phyloP scores from a whole-genome alignment of 2,329 filamentous ascomycete species.

The Xylogone sp. region DNA sequence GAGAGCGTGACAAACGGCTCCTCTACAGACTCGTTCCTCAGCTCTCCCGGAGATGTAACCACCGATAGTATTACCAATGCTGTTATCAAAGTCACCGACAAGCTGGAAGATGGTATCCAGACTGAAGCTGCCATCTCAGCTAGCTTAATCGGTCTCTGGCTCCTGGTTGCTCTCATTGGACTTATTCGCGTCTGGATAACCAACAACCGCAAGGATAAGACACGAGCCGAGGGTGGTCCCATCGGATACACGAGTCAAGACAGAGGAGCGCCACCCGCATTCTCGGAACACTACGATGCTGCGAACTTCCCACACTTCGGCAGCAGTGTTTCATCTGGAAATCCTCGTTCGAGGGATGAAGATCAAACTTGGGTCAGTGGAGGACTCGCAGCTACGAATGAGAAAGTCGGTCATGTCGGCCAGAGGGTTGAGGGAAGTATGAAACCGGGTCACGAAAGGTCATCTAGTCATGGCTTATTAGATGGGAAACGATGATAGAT shows the following conservation, averaged over 20 bases:
- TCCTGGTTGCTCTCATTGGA: constrained; percentile 73
- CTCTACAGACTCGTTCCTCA: constrained; percentile 66
- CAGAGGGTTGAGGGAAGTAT: constrained; percentile 15
- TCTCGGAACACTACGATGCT: constrained; percentile 7
- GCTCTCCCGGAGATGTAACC: constrained; percentile 68
- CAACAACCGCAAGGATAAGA: constrained; percentile 56
- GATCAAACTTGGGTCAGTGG: constrained; percentile 6
- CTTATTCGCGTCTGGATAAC: constrained; percentile 61
- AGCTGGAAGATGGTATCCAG: constrained; percentile 64
- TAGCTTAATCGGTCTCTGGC: constrained; percentile 70
- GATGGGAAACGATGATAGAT: constrained; percentile 7
- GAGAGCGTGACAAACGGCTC: constrained; percentile 55
- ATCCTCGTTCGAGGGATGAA: constrained; percentile 5
- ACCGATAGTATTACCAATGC: constrained; percentile 79
- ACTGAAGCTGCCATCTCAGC: constrained; percentile 78
- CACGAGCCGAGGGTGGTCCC: constrained; percentile 55
- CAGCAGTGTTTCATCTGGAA: constrained; percentile 12
- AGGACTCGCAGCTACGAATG: constrained; percentile 6
- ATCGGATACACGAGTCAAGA: constrained; percentile 20
- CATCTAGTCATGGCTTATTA: constrained; percentile 20
- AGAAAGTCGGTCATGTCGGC: constrained; percentile 15
- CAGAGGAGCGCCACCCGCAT: constrained; percentile 4
- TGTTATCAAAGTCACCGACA: constrained; percentile 64
- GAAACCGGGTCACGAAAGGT: constrained; percentile 17
- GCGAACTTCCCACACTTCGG: constrained; percentile 19